phyloP scores from a whole-genome alignment of 495 filamentous ascomycete genomes.

The Penicillium lividum region DNA sequence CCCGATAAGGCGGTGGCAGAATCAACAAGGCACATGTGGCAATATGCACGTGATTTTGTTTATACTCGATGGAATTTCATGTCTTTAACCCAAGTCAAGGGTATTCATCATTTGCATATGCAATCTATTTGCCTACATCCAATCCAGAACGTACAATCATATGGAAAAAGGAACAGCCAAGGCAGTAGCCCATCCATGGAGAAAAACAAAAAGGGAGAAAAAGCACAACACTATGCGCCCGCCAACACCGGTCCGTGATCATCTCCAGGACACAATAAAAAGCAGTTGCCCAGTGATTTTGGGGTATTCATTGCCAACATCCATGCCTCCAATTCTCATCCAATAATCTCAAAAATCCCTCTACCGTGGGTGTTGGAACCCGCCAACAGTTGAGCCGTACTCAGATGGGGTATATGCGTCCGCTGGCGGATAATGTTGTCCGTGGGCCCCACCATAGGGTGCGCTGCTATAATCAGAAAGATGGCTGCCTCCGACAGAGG shows the following conservation, averaged over 20 bases:
- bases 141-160: conserved; percentile 21
- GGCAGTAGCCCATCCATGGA: conserved; percentile 9
- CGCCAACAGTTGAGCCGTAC: conserved; percentile 25
- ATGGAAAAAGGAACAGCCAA: conserved; percentile 14
- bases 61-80: neutral
- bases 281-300: conserved; percentile 20
- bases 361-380: conserved; percentile 28
- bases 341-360: neutral
- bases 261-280: conserved; percentile 30
- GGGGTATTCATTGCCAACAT: conserved; percentile 27
- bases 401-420: conserved; percentile 29
- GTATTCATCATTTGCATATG: conserved; percentile 2
- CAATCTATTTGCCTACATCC: conserved; percentile 22
- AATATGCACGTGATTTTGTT: neutral
- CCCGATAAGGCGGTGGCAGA: conserved; percentile 28
- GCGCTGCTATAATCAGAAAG: conserved; percentile 48
- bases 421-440: conserved; percentile 39
- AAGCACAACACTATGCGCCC: conserved; percentile 32
- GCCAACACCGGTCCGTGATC: conserved; percentile 43
- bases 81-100: neutral
- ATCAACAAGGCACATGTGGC: neutral
- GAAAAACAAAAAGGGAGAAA: conserved; percentile 10
- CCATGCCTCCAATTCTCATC: conserved; percentile 10
- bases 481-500: conserved; percentile 27
- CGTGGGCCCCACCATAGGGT: conserved; percentile 48